Conservation (phyloP, 352 stramenopile genomes). For the Globisporangium spiculum region DNA sequence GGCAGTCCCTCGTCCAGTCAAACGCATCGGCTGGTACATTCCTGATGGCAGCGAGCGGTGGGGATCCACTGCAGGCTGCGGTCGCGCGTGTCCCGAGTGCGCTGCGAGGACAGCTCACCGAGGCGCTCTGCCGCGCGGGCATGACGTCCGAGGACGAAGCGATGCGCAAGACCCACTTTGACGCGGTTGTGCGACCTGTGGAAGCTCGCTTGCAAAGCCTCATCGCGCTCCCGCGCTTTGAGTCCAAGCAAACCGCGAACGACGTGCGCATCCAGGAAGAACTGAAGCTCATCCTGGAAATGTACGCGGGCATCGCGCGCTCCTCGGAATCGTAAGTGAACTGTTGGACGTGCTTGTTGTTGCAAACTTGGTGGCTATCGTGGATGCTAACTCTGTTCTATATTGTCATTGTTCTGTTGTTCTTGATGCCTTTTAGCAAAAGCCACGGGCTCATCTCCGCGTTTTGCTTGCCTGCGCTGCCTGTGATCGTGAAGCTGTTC, state of each 20-base stretch:
- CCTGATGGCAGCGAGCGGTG: slow-evolving; percentile 21
- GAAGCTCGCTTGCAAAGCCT: slow-evolving; percentile 52
- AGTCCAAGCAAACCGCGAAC: slow-evolving; percentile 59
- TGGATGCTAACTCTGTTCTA: background rate
- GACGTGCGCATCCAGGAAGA: slow-evolving; percentile 69
- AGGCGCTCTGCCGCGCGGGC: slow-evolving; percentile 70
- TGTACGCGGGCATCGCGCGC: slow-evolving; percentile 75
- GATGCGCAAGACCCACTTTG: slow-evolving; percentile 46
- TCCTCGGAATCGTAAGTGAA: slow-evolving; percentile 59
- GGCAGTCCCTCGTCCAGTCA: slow-evolving; percentile 69
- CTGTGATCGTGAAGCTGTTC: slow-evolving; percentile 74
- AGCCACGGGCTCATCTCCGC: slow-evolving; percentile 57
- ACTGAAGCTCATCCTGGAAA: slow-evolving; percentile 71
- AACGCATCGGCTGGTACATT: slow-evolving; percentile 66
- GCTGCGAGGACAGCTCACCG: slow-evolving; percentile 58
- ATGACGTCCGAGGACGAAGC: slow-evolving; percentile 54
- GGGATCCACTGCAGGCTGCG: slow-evolving; percentile 38
- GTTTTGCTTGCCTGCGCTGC: slow-evolving; percentile 66
- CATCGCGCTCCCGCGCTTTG: slow-evolving; percentile 51
- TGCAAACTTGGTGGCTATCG: background rate
- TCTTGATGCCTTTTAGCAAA: slow-evolving; percentile 22
- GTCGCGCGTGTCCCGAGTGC: slow-evolving; percentile 57
- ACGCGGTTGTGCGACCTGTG: slow-evolving; percentile 49
- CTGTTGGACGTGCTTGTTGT: background rate
- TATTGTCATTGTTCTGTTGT: background rate